Evolutionary conservation across 768 basidiomycete genomes (phyloP), one percentile per base, ranked within the genome.

Genomic region (Tulasnella calospora): DNA sequence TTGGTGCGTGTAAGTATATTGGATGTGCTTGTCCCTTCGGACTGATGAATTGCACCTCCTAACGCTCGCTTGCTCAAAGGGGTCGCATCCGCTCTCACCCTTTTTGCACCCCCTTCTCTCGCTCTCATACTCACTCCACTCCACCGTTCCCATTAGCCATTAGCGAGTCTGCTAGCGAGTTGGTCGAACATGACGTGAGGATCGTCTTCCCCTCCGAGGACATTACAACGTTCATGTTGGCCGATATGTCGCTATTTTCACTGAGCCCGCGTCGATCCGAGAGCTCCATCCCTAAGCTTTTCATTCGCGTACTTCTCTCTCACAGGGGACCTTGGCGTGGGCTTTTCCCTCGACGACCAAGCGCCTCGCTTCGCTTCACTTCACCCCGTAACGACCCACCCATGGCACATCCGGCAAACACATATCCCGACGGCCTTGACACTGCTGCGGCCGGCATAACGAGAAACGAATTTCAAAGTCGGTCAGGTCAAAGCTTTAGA

Each of bases 21-120:
- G 61, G 27, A 13, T 2, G 61, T 19, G 19, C 30, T 67, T 27
- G 61, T 15, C 44, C 44, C 44, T 67, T 67, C 30, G 30, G 30
- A 67, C 13, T 44, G 27, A 27, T 67, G 61, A 67, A 67, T 67
- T 46, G 61, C 27, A 67, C 61, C 61, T 67, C 61, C 61, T 67
- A 67, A 67, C 61, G 61, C 61, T 67, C 61, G 15, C 61, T 67
- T 33, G 61, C 61, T 67, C 61, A 67, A 67, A 67, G 33, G 61
- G 27, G 61, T 27, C 61, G 15, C 15, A 30, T 67, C 61, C 61
- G 61, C 61, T 67, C 61, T 67, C 61, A 67, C 61, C 61, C 61
- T 67, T 51, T 19, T 51, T 51, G 41, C 41, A 15, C 7, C 44
- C 44, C 51, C 8, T 23, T 23, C n/a, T 51, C 51, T 51, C 46